Base-by-base conservation (phyloP, 768 basidiomycete genomes). In the Rhodosporidiobolus odoratus region DNA sequence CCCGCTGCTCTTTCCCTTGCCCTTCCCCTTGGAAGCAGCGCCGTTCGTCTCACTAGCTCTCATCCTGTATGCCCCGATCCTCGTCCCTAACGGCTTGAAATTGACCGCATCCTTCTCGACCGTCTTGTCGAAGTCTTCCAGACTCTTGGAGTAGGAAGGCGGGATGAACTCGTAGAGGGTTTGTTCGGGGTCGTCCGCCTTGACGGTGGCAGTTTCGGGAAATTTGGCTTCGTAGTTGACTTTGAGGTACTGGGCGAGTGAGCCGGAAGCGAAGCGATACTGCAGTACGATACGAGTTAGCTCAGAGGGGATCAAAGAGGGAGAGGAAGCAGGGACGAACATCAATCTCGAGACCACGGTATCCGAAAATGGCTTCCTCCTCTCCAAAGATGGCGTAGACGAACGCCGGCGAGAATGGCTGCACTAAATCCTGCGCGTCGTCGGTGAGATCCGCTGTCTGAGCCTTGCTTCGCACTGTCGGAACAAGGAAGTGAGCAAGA, bases 301-400 rank as follows among this genome's bases (percentile, higher is more conserved):
- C 41, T 7, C 19, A 35, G 0, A 6, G 52, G 10, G 10, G 27
- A 30, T 4, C 3, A 25, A 2, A 7, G 53, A 19, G 32, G 52
- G 53, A 35, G 43, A 52, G 47, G 23, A 69, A 37, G 48, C 8
- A 25, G 25, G 25, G n/a, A 57, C 80, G 87, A 71, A 96, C 93
- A 78, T 95, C 86, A 75, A 98, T 88, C 35, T 84, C 79, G 41
- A 99, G 83, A 76, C 88, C 88, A 71, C 86, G 84, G 81, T 96
- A 98, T 3, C 95, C 95, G 78, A 95, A 97, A 65, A 98, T 88
- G 81, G 88, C 93, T 81, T 99, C 93, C 62, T 95, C 90, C 76
- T 97, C 92, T 62, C 95, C 95, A 78, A 87, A 97, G 77, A 99
- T 93, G 9, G 95, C 93, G 81, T 99, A 99, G 0, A 95, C 97